Base-by-base conservation (phyloP, 2,329 filamentous ascomycete genomes). In the Aspergillus felis region DNA sequence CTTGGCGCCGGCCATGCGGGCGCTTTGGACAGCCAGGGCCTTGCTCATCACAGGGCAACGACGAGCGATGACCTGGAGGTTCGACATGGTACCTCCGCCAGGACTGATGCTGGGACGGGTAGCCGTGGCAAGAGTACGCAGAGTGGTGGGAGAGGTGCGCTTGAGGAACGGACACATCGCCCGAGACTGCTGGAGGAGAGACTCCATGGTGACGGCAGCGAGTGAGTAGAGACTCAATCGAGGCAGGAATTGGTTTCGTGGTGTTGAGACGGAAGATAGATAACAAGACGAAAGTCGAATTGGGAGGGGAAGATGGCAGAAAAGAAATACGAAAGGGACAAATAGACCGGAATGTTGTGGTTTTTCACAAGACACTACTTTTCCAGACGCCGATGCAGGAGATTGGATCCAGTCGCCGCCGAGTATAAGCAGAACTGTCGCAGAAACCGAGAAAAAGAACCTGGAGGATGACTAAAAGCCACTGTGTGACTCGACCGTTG, bases 21-120 rank as follows among this genome's bases (percentile, higher is more conserved):
- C 72, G 60, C 76, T 78, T 82, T 97, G 93, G 42, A 97, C 88
- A 60, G 91, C 90, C 74, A 99, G 85, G 46, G 94, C 94, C 83
- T 97, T 96, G 76, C 92, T 93, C 94, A 99, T 99, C 76, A 99
- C 89, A 58, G 94, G 94, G 84, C 94, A 99, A 76, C 93, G 91
- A 72, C 92, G 88, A 69, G 91, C 94, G 71, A 96, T 87, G 66
- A 94, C 86, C 81, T 97, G 94, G 69, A 99, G 84, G 79, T 96
- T 97, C 71, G 92, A 96, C 86, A 97, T 96, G 77, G 91, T 91
- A 70, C 92, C 91, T 65, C 92, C 93, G 69, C 92, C 90, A 57
- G 87, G 88, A 53, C 71, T 72, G 54, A 89, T 89, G 61, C 83
- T 82, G 74, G 86, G 84, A 66, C 81, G 83, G 71, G 78, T 84